phyloP scores from a whole-genome alignment of 1,284 basidiomycete genomes.

The Dichomitus squalens region DNA sequence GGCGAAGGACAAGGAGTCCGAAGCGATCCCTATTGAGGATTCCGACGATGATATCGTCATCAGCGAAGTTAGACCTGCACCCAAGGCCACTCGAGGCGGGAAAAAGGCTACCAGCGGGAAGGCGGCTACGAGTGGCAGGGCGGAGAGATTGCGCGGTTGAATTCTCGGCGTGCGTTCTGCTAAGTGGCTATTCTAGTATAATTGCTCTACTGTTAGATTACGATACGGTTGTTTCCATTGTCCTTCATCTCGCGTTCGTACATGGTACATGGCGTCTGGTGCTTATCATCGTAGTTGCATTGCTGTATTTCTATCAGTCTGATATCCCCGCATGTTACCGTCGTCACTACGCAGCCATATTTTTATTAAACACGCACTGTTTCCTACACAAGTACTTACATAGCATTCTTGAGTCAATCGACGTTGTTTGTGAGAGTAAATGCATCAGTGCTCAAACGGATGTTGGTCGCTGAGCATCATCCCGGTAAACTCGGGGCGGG shows the following conservation, averaged over 20 bases:
- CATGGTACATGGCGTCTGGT: background rate
- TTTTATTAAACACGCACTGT: background rate
- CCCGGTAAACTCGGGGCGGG: no score
- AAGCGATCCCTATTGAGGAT: slow-evolving; percentile 39
- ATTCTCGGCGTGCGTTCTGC: background rate
- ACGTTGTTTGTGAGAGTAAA: no score
- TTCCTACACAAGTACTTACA: background rate
- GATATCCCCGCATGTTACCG: background rate
- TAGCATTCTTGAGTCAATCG: background rate
- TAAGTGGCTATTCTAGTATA: slow-evolving; percentile 8
- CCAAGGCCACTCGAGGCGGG: slow-evolving; percentile 7
- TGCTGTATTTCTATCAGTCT: slow-evolving; percentile 22
- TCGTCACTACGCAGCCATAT: background rate
- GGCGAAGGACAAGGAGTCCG: slow-evolving; percentile 30
- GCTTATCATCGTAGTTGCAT: slow-evolving; percentile 7
- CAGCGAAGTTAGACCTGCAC: slow-evolving; percentile 25
- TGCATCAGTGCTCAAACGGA: no score
- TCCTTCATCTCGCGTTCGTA: background rate
- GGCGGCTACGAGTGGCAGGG: background rate
- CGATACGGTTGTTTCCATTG: background rate
- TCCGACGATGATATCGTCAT: slow-evolving; percentile 53
- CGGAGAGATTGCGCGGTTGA: slow-evolving; percentile 12
- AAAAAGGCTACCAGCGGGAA: slow-evolving; percentile 6
- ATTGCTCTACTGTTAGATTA: slow-evolving; percentile 7
- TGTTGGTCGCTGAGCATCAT: no score